These are phyloP conservation scores for Stromatinia cepivora DNA, from an alignment of 2,329 filamentous ascomycete genomes.

Conservation along the genomic window DNA sequence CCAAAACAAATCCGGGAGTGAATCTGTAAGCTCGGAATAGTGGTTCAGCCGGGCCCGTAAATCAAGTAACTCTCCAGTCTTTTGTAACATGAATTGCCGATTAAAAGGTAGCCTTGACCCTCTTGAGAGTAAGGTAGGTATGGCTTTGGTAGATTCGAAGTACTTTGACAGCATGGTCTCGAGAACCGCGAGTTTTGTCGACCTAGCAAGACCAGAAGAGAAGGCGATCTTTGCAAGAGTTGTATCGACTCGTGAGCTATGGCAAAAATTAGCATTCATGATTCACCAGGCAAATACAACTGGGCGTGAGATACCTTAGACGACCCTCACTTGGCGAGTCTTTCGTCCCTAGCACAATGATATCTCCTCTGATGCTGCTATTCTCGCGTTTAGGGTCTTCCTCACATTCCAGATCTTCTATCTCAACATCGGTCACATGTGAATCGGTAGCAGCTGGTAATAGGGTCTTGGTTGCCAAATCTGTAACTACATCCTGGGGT, in stretches of 20 bases:
- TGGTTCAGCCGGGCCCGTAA: conserved; percentile 92
- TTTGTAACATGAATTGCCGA: conserved; percentile 80
- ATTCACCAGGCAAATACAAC: not conserved
- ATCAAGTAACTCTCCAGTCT: conserved; percentile 88
- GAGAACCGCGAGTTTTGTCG: conserved; percentile 89
- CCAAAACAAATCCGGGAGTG: conserved; percentile 95
- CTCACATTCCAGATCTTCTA: conserved; percentile 85
- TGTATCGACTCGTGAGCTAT: conserved; percentile 48
- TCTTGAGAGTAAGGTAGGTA: conserved; percentile 74
- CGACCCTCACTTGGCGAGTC: conserved; percentile 48
- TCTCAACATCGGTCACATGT: conserved; percentile 72
- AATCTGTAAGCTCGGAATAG: conserved; percentile 94
- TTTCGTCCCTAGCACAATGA: conserved; percentile 84
- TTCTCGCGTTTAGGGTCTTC: conserved; percentile 72
- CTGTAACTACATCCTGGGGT: conserved; percentile 69
- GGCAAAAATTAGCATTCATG: conserved; percentile 18
- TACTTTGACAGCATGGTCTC: conserved; percentile 81
- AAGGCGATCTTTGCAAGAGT: conserved; percentile 95
- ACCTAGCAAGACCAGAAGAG: conserved; percentile 87
- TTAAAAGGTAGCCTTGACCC: conserved; percentile 64
- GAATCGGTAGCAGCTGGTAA: conserved; percentile 74
- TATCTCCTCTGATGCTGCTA: conserved; percentile 80
- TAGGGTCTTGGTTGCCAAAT: conserved; percentile 69
- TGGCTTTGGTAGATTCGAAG: conserved; percentile 80
- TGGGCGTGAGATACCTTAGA: conserved; percentile 27